phyloP scores from a whole-genome alignment of 2,329 filamentous ascomycete genomes.

The Aureobasidium leucospermi region DNA sequence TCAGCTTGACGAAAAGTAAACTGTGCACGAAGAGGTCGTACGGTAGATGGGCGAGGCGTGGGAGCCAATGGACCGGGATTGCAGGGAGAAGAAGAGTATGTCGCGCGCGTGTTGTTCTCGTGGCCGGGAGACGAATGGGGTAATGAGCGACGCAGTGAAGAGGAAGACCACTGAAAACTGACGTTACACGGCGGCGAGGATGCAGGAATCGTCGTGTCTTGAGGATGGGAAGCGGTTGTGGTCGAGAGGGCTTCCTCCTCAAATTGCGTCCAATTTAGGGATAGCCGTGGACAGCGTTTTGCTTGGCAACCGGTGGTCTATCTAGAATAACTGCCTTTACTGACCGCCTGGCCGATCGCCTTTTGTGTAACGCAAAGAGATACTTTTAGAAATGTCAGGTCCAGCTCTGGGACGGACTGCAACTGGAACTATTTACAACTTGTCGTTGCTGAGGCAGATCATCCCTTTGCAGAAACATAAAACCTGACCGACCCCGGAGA shows the following conservation, averaged over 20 bases:
- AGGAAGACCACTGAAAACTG: conserved; percentile 3
- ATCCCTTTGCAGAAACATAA: neutral
- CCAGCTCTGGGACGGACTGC: neutral
- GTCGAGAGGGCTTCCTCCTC: neutral
- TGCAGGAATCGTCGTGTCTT: conserved; percentile 11
- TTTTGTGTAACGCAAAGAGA: neutral
- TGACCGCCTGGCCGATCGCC: neutral
- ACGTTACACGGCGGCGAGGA: conserved; percentile 12
- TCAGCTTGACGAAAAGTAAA: conserved; percentile 13
- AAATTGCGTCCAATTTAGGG: neutral
- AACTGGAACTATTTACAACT: neutral
- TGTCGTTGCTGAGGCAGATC: neutral
- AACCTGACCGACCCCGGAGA: neutral
- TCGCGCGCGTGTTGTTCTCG: conserved; percentile 12
- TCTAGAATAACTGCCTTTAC: conserved; percentile 1
- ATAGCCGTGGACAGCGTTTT: neutral
- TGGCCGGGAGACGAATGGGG: conserved; percentile 9
- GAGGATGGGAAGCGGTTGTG: neutral
- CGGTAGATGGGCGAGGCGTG: conserved; percentile 5
- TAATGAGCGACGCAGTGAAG: conserved; percentile 14
- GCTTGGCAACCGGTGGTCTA: conserved; percentile 1
- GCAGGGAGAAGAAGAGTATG: neutral
- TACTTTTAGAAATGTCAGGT: neutral
- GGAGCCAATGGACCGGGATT: conserved; percentile 14
- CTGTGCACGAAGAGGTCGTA: neutral